Conservation (phyloP, 306 rosid genomes). For the Ziziphus jujuba region DNA sequence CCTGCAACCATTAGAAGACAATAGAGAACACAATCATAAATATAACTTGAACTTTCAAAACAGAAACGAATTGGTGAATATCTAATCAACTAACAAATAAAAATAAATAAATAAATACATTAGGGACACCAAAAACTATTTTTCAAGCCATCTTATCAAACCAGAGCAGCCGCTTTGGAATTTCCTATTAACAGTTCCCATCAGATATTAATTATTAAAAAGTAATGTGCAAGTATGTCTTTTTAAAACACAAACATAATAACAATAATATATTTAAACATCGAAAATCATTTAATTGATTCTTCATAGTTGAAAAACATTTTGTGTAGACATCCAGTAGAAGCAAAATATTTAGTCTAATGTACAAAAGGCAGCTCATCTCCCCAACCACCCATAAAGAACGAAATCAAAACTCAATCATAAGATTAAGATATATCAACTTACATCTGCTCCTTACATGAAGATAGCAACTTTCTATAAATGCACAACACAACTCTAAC, state of each 20-base stretch:
- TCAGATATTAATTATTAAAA: no score
- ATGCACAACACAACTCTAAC: conserved; percentile 68
- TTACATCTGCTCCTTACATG: conserved; percentile 93
- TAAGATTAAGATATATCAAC: conserved; percentile 36
- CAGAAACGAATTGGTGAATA: conserved; percentile 11
- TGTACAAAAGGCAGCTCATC: no score
- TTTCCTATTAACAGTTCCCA: no score
- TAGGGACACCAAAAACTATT: neutral
- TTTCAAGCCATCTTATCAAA: no score
- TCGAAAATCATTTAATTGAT: neutral
- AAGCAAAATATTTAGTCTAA: no score
- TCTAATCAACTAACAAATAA: neutral
- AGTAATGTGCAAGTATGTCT: no score
- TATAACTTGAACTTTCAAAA: neutral
- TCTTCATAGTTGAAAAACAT: neutral
- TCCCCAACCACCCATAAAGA: neutral
- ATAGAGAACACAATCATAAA: conserved; percentile 20
- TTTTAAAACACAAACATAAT: no score
- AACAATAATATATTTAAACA: no score
- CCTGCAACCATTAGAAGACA: conserved; percentile 56
- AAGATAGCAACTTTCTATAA: conserved; percentile 64
- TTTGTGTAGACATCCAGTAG: no score
- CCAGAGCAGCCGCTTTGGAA: no score
- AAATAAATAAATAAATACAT: conserved; percentile 1
- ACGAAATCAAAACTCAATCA: neutral